Evolutionary conservation across 441 rosid genomes (phyloP), one percentile per base, ranked within the genome.

Genomic region (Francoa sonchifolia): DNA sequence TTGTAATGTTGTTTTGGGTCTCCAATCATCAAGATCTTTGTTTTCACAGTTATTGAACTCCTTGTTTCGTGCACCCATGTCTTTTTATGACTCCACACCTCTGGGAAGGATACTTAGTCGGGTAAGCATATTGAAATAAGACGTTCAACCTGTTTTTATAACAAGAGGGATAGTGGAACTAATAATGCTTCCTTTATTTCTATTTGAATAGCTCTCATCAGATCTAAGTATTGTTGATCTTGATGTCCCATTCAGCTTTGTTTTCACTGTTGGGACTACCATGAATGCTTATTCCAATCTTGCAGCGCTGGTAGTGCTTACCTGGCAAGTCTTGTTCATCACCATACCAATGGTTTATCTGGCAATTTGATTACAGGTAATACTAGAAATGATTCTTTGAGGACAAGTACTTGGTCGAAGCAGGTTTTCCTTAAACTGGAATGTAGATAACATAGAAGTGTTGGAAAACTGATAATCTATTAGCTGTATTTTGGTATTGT

Each of bases 141-240:
- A 50, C 11, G 33, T 18, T 15, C n/a, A 16, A 19, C 10, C 0
- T 15, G 20, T 22, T 12, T 8, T 8, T 10, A 30, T 11, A 29
- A 20, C 15, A 20, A 17, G 25, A 20, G 34, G 23, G 18, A 31
- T n/a, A 9, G 20, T 19, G 19, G 16, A 15, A 22, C 19, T 33
- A 15, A 13, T 11, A 11, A 2, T 7, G 27, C 10, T 35, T 18
- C 38, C 1, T 31, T 2, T 27, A 11, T 10, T 28, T 8, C 47
- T 33, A 9, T 26, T 22, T 31, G 31, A 53, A 16, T 47, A 84
- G 95, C 77, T 92, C 29, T 66, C 92, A n/a, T 64, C 87, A 34
- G 99, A 87, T 73, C 75, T 87, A 55, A 83, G 92, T 52, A 83
- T 92, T 13, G 76, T 92, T 1, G 99, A 92, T 63, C 88, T 87